Evolutionary conservation across 2,329 filamentous ascomycete species (phyloP).

Genomic region (Scedosporium dehoogii): DNA sequence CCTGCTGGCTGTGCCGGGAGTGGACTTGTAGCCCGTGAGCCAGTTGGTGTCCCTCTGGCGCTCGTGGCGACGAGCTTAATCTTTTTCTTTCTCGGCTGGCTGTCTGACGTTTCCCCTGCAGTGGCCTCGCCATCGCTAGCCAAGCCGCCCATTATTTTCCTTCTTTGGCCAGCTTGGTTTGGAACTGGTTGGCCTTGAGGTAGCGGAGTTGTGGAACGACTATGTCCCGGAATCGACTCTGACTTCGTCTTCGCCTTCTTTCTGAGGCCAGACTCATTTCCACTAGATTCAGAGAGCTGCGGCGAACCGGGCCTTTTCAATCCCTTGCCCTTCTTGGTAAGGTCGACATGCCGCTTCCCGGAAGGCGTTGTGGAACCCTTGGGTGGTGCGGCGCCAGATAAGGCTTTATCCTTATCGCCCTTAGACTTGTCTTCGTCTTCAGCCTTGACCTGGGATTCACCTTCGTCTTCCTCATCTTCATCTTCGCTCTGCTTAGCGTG

Average conservation of each 20-base stretch:
- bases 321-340: conserved; percentile 46
- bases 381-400: conserved; percentile 49
- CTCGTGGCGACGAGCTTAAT: conserved; percentile 39
- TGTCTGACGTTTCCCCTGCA: conserved; percentile 56
- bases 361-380: conserved; percentile 55
- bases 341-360: conserved; percentile 32
- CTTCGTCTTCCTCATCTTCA: conserved; percentile 33
- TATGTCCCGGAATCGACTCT: conserved; percentile 34
- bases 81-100: conserved; percentile 38
- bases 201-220: conserved; percentile 46
- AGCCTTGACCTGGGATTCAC: conserved; percentile 49
- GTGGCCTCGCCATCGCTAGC: conserved; percentile 66
- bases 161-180: conserved; percentile 25
- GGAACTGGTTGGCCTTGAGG: conserved; percentile 19
- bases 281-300: conserved; percentile 80
- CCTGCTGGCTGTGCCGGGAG: conserved; percentile 27
- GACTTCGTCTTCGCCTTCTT: conserved; percentile 62
- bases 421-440: conserved; percentile 46
- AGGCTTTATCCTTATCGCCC: conserved; percentile 37
- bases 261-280: conserved; percentile 78
- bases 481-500: conserved; percentile 16
- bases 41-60: conserved; percentile 41
- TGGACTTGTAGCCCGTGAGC: conserved; percentile 54
- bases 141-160: conserved; percentile 42
- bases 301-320: conserved; percentile 82